Evolutionary conservation across 805 yeast species (phyloP).

Genomic region (Maudiozyma turicensis): DNA sequence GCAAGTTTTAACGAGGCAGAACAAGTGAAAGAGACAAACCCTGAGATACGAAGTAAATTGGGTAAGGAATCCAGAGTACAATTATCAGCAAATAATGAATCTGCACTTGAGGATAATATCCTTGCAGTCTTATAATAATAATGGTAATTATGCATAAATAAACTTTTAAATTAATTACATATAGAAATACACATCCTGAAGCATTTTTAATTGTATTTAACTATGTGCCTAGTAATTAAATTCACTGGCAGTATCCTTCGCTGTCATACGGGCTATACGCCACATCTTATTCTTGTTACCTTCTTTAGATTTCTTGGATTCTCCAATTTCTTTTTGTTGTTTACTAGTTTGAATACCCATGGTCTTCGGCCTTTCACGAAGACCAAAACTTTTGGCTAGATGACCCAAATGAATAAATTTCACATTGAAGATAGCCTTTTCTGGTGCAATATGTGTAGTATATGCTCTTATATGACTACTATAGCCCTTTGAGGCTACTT

Average conservation of each 20-base stretch:
- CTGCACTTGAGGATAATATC: constrained; percentile 22
- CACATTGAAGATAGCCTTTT: constrained; percentile 72
- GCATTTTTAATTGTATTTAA: neutral
- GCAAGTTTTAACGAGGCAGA: neutral
- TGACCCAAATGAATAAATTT: constrained; percentile 87
- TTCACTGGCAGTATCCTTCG: constrained; percentile 55
- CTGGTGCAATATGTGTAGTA: constrained; percentile 82
- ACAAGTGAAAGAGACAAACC: neutral
- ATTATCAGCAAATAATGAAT: constrained; percentile 11
- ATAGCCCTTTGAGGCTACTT: constrained; percentile 69
- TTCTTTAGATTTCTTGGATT: constrained; percentile 41
- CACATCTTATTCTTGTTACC: constrained; percentile 67
- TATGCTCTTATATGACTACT: constrained; percentile 89
- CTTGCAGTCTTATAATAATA: constrained; percentile 18
- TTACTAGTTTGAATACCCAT: constrained; percentile 38
- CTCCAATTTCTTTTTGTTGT: constrained; percentile 23
- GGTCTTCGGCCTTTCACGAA: constrained; percentile 88
- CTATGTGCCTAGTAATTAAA: constrained; percentile 41
- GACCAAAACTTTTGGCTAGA: constrained; percentile 86
- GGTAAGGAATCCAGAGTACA: constrained; percentile 16
- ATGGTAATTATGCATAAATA: neutral
- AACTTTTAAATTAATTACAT: neutral
- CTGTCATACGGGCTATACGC: constrained; percentile 62
- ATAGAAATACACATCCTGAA: neutral
- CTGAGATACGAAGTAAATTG: neutral